These are phyloP conservation scores for Pythium rhizo-oryzae DNA, from an alignment of 352 stramenopile species.

Conservation along the genomic window DNA sequence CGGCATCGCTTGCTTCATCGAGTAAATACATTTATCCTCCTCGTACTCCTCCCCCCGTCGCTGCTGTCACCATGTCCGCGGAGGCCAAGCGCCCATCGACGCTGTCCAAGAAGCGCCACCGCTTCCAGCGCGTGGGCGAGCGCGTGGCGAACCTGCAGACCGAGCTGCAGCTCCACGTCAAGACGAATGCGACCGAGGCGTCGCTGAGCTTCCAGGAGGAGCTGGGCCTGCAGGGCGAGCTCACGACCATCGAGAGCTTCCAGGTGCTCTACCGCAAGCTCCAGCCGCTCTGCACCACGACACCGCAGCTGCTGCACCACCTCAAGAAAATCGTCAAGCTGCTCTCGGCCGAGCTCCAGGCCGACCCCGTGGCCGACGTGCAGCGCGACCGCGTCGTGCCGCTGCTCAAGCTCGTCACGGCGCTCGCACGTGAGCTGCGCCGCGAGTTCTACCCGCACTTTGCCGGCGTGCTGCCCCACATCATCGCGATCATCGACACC, in stretches of 20 bases:
- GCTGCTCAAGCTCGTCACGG: constrained; percentile 82
- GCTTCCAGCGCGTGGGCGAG: constrained; percentile 86
- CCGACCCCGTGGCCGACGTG: constrained; percentile 53
- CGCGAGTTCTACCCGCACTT: constrained; percentile 91
- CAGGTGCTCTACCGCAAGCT: constrained; percentile 73
- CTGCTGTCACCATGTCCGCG: constrained; percentile 25
- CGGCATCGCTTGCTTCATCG: too few species aligned
- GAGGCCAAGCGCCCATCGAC: constrained; percentile 29
- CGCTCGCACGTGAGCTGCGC: constrained; percentile 78
- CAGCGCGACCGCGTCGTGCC: constrained; percentile 72
- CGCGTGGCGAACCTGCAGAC: constrained; percentile 75
- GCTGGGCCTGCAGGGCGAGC: constrained; percentile 72
- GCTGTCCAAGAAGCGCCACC: constrained; percentile 73
- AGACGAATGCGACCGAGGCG: constrained; percentile 70
- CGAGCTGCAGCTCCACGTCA: constrained; percentile 82
- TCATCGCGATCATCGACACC: constrained; percentile 82
- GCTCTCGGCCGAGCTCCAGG: constrained; percentile 62
- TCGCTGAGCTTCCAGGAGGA: constrained; percentile 84
- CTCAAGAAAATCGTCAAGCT: constrained; percentile 68
- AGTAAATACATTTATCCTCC: constrained; percentile 14
- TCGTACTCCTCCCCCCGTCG: too few species aligned
- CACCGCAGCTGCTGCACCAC: constrained; percentile 83
- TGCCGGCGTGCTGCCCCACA: constrained; percentile 49
- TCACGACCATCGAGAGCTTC: constrained; percentile 85
- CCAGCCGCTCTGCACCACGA: constrained; percentile 76